Conservation (phyloP, 768 basidiomycete genomes). For the Russula virescens region DNA sequence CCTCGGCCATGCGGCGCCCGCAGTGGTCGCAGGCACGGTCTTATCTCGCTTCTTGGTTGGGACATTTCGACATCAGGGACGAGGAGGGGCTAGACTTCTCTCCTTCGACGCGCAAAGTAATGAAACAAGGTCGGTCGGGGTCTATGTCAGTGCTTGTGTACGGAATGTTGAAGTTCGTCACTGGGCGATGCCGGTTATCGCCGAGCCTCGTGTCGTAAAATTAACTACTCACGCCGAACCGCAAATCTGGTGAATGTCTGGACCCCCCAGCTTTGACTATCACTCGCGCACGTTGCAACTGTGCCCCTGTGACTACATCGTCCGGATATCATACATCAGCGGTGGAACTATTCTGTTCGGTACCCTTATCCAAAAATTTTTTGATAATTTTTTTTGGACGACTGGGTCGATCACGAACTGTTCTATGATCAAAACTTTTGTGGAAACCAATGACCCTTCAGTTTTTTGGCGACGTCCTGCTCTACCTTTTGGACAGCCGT, state of each 20-base stretch:
- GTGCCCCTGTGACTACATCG: neutral
- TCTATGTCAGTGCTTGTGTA: neutral
- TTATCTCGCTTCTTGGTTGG: slow-evolving; percentile 7
- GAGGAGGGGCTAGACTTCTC: slow-evolving; percentile 1
- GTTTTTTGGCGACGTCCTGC: slow-evolving; percentile 50
- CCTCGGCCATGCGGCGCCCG: neutral
- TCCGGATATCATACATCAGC: neutral
- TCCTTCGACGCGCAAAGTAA: neutral
- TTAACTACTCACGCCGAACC: neutral
- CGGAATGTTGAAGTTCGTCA: neutral
- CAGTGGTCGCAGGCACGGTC: neutral
- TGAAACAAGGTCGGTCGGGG: neutral
- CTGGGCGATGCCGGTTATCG: neutral
- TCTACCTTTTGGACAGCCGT: slow-evolving; percentile 43
- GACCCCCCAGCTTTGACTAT: neutral
- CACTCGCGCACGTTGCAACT: neutral
- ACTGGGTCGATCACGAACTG: neutral
- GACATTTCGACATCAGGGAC: slow-evolving; percentile 5
- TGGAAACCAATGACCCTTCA: slow-evolving; percentile 64
- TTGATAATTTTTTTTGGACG: neutral
- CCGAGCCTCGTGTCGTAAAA: slow-evolving; percentile 13
- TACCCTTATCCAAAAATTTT: neutral
- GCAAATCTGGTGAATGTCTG: neutral
- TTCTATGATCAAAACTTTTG: slow-evolving; percentile 42
- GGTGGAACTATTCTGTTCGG: neutral